Base-by-base conservation (phyloP, 2,329 filamentous ascomycete species). In the Didymella sp. region DNA sequence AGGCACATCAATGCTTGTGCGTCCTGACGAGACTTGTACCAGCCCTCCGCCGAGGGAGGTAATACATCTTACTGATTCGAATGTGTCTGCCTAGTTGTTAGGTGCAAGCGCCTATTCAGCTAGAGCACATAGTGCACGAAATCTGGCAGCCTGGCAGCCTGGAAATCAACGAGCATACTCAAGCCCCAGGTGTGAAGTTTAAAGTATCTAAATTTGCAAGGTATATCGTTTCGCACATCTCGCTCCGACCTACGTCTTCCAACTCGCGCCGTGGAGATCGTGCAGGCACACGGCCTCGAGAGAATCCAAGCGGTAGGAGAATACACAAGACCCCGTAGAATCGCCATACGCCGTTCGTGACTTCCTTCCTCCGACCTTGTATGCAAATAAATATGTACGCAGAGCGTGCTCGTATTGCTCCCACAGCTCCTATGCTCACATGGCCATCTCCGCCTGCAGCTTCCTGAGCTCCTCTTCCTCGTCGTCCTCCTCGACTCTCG, bases 401-500 rank as follows among this genome's bases (percentile, higher is more conserved):
- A n/a, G n/a, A n/a, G n/a, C 25, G 25, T 27, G 25, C 25, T 27
- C 25, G 25, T 9, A 27, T 6, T 12, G 35, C 3, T 17, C 35
- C 5, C 8, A 19, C 33, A 37, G 11, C 6, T 11, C 2, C 12
- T 11, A 17, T 27, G 49, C 49, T 64, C 51, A 96, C 89, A 97
- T 96, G 64, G 93, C 93, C 94, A 98, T 98, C 79, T 97, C 94
- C 31, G 92, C 93, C 76, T 96, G 92, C 67, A 99, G 79, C 80
- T 95, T 97, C 78, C 89, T 87, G 73, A 98, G 82, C 80, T 98
- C 94, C 70, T 89, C 94, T 77, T 98, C 94, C 74, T 98, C 95
- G 83, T 98, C 94, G 76, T 97, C 93, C 76, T 96, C 92, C 73
- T 90, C 87, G 13, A 67, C 60, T 35, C 62, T 42, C 50, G 61